Conservation (phyloP, 305 asterid genomes). For the Fraxinus velutina region DNA sequence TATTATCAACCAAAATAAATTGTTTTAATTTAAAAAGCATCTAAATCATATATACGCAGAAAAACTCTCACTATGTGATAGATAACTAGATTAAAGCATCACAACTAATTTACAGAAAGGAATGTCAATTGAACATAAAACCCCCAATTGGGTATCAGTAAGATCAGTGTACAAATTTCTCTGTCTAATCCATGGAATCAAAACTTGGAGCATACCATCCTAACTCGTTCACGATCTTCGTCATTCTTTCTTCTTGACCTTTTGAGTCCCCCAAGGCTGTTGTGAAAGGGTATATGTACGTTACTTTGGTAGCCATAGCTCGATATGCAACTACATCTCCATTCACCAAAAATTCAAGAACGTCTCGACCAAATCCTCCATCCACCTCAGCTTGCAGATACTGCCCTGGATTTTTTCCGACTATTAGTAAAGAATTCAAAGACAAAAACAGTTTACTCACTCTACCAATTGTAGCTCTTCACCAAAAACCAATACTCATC, state of each 20-base stretch:
- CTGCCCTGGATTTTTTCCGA: conserved; percentile 43
- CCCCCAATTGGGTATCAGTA: background rate
- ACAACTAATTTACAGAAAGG: background rate
- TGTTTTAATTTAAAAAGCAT: background rate
- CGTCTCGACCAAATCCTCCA: conserved; percentile 86
- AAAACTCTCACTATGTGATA: background rate
- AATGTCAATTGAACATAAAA: background rate
- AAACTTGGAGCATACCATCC: conserved; percentile 92
- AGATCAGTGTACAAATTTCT: background rate
- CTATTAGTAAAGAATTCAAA: background rate
- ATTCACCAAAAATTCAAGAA: conserved; percentile 67
- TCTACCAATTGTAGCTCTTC: background rate
- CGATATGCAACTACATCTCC: conserved; percentile 66
- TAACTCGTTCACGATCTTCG: conserved; percentile 51
- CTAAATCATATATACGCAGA: background rate
- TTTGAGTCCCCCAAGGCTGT: conserved; percentile 89
- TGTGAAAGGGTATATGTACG: conserved; percentile 79
- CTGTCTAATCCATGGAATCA: conserved; percentile 53
- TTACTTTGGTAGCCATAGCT: conserved; percentile 79
- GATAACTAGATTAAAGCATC: background rate
- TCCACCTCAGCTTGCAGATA: conserved; percentile 84
- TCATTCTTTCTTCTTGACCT: conserved; percentile 74
- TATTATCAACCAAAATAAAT: background rate
- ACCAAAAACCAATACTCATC: background rate
- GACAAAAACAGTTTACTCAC: background rate